A percentile compares a stretch with the other conserved stretches of the same genome.
Conservation (phyloP, 2,329 filamentous ascomycete species). For the Trichoderma hamatum region DNA sequence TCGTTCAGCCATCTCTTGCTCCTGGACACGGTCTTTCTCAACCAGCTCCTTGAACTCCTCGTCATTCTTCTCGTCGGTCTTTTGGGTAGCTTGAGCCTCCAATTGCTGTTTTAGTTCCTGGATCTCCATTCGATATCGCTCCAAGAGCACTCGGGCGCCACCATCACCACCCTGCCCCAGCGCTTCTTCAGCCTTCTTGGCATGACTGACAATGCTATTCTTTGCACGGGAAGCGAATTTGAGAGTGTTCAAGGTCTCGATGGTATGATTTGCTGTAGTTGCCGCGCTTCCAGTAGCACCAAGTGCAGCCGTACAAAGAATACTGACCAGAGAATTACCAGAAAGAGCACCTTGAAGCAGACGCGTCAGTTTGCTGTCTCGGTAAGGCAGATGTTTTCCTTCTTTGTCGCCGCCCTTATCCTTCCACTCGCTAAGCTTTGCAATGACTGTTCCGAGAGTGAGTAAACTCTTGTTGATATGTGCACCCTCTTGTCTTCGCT, state of each 20-base stretch:
- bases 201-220: constrained; percentile 97
- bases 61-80: constrained; percentile 59
- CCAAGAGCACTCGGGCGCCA: constrained; percentile 81
- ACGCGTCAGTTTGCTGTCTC: constrained; percentile 95
- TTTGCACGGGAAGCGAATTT: constrained; percentile 97
- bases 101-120: constrained; percentile 77
- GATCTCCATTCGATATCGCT: constrained; percentile 94
- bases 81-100: constrained; percentile 75
- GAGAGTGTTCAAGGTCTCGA: constrained; percentile 91
- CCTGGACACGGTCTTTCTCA: constrained; percentile 70
- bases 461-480: constrained; percentile 99
- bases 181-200: constrained; percentile 91
- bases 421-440: constrained; percentile 85
- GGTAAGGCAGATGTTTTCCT: constrained; percentile 89
- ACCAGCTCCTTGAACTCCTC: constrained; percentile 66
- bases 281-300: constrained; percentile 75
- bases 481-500: constrained; percentile 88
- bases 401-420: constrained; percentile 81
- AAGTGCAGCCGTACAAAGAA: constrained; percentile 93
- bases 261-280: constrained; percentile 72
- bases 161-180: constrained; percentile 79
- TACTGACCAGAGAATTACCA: constrained; percentile 92
- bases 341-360: constrained; percentile 90
- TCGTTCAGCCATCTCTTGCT: constrained; percentile 79
- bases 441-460: constrained; percentile 93